A percentile compares a stretch with the other conserved stretches of the same genome.
phyloP scores from a whole-genome alignment of 2,329 filamentous ascomycete genomes.

The Fusarium robinianum region DNA sequence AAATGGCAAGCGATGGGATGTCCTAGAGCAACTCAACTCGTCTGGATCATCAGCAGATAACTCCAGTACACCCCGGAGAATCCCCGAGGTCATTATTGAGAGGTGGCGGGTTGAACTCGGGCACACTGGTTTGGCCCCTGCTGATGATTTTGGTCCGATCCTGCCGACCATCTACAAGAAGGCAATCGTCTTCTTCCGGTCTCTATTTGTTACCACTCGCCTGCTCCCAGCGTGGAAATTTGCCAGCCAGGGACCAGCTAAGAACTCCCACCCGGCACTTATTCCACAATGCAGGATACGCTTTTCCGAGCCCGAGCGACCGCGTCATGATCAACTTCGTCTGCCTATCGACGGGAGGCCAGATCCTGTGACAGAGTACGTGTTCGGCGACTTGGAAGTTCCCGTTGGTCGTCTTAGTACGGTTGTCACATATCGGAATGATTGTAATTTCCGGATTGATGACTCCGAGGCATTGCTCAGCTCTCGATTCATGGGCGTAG shows the following conservation, averaged over 20 bases:
- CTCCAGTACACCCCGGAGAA: constrained; percentile 49
- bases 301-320: constrained; percentile 60
- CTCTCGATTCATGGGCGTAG: constrained; percentile 89
- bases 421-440: constrained; percentile 80
- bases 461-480: constrained; percentile 89
- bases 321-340: constrained; percentile 67
- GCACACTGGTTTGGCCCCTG: constrained; percentile 51
- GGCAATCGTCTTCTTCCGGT: constrained; percentile 91
- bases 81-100: constrained; percentile 82
- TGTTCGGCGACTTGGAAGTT: constrained; percentile 83
- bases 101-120: constrained; percentile 88
- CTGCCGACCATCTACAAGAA: constrained; percentile 96
- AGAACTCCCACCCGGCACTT: constrained; percentile 69
- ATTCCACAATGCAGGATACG: constrained; percentile 80
- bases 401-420: constrained; percentile 84
- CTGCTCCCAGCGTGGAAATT: constrained; percentile 88
- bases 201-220: constrained; percentile 80
- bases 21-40: constrained; percentile 76
- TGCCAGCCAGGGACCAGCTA: constrained; percentile 71
- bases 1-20: constrained; percentile 89
- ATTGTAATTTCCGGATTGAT: constrained; percentile 89
- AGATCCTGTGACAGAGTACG: constrained; percentile 68
- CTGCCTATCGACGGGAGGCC: constrained; percentile 45
- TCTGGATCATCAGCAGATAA: constrained; percentile 59
- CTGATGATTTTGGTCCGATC: constrained; percentile 62